Conservation (phyloP, 768 basidiomycete genomes). For the Rhodosporidiobolus sp. region DNA sequence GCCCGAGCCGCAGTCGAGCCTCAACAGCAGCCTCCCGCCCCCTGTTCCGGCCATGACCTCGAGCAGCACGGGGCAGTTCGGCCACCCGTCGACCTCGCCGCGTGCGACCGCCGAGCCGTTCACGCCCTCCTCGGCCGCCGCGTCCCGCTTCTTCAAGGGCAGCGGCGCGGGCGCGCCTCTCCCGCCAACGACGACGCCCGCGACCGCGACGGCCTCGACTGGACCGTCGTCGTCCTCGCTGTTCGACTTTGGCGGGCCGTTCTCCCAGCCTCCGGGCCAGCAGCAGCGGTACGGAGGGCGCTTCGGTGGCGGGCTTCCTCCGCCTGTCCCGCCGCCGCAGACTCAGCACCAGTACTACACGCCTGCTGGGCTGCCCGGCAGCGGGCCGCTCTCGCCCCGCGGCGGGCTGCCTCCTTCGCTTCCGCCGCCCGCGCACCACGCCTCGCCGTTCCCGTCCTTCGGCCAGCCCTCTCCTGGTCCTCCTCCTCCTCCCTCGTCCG, state of each 20-base stretch:
- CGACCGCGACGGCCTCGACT: conserved; percentile 7
- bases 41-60: neutral
- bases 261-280: neutral
- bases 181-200: conserved; percentile 24
- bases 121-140: conserved; percentile 8
- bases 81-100: conserved; percentile 1
- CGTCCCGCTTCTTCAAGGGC: conserved; percentile 34
- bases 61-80: neutral
- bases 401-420: neutral
- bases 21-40: neutral
- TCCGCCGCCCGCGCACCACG: neutral
- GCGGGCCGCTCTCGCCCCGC: conserved; percentile 5
- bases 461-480: conserved; percentile 1
- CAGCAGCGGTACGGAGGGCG: neutral
- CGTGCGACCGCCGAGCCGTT: conserved; percentile 31
- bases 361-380: neutral
- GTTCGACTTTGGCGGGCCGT: conserved; percentile 25
- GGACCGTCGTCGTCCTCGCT: neutral
- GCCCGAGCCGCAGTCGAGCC: conserved; percentile 1
- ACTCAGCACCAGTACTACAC: conserved; percentile 24
- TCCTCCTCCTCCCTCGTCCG: neutral
- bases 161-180: conserved; percentile 11
- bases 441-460: conserved; percentile 15
- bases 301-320: conserved; percentile 1
- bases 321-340: conserved; percentile 8